Evolutionary conservation across 1,139 yeast species (phyloP).

Genomic region (Pneumocystis carinii): DNA sequence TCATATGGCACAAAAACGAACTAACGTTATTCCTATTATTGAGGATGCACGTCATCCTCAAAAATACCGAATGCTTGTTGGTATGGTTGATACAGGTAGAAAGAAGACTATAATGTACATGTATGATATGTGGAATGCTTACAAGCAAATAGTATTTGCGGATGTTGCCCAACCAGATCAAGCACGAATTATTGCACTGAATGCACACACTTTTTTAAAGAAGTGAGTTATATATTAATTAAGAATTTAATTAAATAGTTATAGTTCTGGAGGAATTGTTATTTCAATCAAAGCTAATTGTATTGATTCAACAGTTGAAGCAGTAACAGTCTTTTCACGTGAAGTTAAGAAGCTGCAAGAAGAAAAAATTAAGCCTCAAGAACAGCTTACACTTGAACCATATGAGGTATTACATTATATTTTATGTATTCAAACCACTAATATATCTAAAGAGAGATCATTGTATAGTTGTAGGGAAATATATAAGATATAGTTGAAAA

Average conservation of each 20-base stretch:
- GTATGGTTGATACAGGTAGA: neutral
- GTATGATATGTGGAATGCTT: conserved; percentile 97
- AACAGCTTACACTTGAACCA: conserved; percentile 82
- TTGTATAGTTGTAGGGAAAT: conserved; percentile 94
- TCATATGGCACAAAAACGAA: conserved; percentile 99
- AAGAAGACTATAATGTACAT: conserved; percentile 17
- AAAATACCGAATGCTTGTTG: conserved; percentile 39
- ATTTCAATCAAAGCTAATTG: conserved; percentile 98
- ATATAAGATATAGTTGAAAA: conserved; percentile 19
- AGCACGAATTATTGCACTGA: conserved; percentile 97
- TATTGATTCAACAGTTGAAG: conserved; percentile 98
- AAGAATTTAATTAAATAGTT: neutral
- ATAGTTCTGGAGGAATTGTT: conserved; percentile 67
- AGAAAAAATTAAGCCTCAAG: conserved; percentile 95
- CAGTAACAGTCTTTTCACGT: conserved; percentile 97
- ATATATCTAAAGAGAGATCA: conserved; percentile 97
- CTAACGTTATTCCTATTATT: conserved; percentile 93
- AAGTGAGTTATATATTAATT: conserved; percentile 35
- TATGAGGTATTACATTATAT: conserved; percentile 4
- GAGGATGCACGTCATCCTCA: conserved; percentile 99
- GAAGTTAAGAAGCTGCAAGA: conserved; percentile 98
- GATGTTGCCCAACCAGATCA: conserved; percentile 99
- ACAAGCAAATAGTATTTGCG: conserved; percentile 75
- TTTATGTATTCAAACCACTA: neutral
- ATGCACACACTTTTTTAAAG: conserved; percentile 93